phyloP scores from a whole-genome alignment of 2,329 filamentous ascomycete genomes.

The Stagonosporopsis tanaceti region DNA sequence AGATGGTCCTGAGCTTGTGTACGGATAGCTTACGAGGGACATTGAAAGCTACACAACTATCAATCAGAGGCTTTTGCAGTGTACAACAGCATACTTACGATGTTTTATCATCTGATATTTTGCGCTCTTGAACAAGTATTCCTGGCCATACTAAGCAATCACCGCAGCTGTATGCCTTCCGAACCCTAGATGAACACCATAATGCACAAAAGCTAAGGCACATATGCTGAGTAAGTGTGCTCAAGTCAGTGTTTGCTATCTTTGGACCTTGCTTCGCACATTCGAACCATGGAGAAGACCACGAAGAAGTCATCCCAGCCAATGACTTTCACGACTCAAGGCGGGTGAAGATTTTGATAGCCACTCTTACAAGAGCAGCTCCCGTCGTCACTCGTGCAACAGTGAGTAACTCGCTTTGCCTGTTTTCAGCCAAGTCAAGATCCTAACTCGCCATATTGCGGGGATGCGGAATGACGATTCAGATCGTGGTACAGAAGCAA shows the following conservation, averaged over 20 bases:
- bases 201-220: background rate
- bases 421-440: too few species aligned
- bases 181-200: conserved; percentile 16
- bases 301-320: conserved; percentile 24
- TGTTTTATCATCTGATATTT: conserved; percentile 21
- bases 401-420: too few species aligned
- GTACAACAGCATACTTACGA: background rate
- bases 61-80: background rate
- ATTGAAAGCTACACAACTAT: conserved; percentile 7
- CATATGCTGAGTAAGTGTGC: too few species aligned
- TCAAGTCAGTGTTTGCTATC: too few species aligned
- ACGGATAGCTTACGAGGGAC: background rate
- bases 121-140: conserved; percentile 12
- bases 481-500: too few species aligned
- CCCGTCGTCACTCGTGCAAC: too few species aligned
- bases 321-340: conserved; percentile 5
- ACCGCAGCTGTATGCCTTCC: conserved; percentile 13
- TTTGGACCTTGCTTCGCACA: background rate
- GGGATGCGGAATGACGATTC: too few species aligned
- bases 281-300: conserved; percentile 14
- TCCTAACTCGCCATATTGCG: too few species aligned
- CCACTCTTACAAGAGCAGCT: background rate
- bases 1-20: background rate
- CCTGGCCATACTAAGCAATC: conserved; percentile 1
- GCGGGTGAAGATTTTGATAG: conserved; percentile 19